Conservation (phyloP, 352 stramenopile species). For the Globisporangium takayamanum region DNA sequence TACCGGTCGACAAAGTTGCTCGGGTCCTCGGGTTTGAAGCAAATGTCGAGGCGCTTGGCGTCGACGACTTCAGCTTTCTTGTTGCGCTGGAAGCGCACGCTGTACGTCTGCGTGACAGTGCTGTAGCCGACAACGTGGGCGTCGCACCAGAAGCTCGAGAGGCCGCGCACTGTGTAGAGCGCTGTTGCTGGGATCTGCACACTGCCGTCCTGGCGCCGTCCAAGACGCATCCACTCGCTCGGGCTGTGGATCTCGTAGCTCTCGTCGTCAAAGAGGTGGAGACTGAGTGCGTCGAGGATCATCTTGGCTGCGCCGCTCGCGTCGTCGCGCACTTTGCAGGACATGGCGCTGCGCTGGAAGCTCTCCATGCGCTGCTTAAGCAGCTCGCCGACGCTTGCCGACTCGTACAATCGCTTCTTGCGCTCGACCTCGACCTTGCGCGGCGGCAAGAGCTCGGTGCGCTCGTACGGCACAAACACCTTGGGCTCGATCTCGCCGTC, state of each 20-base stretch:
- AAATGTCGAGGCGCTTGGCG: constrained; percentile 54
- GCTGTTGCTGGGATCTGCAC: constrained; percentile 70
- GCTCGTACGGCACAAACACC: constrained; percentile 63
- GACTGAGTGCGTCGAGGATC: constrained; percentile 50
- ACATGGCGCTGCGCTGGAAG: constrained; percentile 31
- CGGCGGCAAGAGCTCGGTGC: constrained; percentile 40
- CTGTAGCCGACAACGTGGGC: constrained; percentile 56
- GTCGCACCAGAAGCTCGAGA: constrained; percentile 60
- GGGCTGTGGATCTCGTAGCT: constrained; percentile 69
- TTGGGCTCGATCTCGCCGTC: constrained; percentile 66
- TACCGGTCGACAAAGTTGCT: constrained; percentile 72
- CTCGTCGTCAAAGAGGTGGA: constrained; percentile 77
- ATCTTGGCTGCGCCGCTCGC: constrained; percentile 39
- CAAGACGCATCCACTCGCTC: constrained; percentile 58
- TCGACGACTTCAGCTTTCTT: constrained; percentile 53
- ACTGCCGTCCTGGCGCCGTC: constrained; percentile 32
- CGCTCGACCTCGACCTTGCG: constrained; percentile 66
- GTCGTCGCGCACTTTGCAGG: constrained; percentile 35
- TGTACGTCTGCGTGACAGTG: constrained; percentile 31
- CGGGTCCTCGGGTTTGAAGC: constrained; percentile 79
- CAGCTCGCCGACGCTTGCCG: constrained; percentile 36
- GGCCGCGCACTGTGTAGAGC: constrained; percentile 50
- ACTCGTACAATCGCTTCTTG: constrained; percentile 54
- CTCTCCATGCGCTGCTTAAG: constrained; percentile 35
- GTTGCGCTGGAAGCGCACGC: constrained; percentile 57